A percentile compares a stretch with the other conserved stretches of the same genome.
These are phyloP conservation scores for Saccharomycopsis sp. DNA, from an alignment of 805 yeast genomes.

Conservation along the genomic window DNA sequence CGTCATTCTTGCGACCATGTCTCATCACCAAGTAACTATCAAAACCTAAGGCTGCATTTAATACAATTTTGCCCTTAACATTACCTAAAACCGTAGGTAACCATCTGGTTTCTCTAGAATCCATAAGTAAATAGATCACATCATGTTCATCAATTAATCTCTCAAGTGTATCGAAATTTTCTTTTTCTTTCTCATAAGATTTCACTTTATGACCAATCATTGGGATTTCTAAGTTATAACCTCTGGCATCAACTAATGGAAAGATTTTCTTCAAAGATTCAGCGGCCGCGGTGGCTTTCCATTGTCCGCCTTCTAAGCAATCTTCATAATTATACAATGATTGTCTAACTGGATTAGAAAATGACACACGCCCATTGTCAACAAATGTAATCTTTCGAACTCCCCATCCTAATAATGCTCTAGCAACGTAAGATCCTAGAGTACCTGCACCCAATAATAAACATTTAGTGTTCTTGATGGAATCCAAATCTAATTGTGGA, in stretches of 20 bases:
- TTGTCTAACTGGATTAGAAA: conserved; percentile 93
- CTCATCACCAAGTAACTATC: conserved; percentile 92
- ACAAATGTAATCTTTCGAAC: conserved; percentile 78
- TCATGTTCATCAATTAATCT: conserved; percentile 62
- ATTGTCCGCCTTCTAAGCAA: conserved; percentile 63
- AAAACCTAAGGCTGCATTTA: conserved; percentile 93
- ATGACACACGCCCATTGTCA: conserved; percentile 83
- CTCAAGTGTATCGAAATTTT: conserved; percentile 47
- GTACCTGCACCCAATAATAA: conserved; percentile 94
- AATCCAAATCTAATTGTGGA: conserved; percentile 69
- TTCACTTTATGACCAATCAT: conserved; percentile 91
- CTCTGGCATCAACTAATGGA: conserved; percentile 66
- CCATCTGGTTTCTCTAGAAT: conserved; percentile 96
- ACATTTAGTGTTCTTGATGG: conserved; percentile 52
- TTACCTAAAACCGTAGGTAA: conserved; percentile 82
- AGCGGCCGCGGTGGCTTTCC: conserved; percentile 80
- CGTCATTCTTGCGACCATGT: conserved; percentile 52
- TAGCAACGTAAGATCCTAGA: conserved; percentile 82
- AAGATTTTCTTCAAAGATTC: conserved; percentile 61
- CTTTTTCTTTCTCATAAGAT: conserved; percentile 41
- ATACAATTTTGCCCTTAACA: conserved; percentile 60
- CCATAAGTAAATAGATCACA: conserved; percentile 75
- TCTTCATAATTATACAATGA: conserved; percentile 81
- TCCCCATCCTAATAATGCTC: conserved; percentile 93
- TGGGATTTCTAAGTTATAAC: conserved; percentile 70